Evolutionary conservation across 768 basidiomycete species (phyloP), one percentile per base, ranked within the genome.

Genomic region (Wakefieldia striispora): DNA sequence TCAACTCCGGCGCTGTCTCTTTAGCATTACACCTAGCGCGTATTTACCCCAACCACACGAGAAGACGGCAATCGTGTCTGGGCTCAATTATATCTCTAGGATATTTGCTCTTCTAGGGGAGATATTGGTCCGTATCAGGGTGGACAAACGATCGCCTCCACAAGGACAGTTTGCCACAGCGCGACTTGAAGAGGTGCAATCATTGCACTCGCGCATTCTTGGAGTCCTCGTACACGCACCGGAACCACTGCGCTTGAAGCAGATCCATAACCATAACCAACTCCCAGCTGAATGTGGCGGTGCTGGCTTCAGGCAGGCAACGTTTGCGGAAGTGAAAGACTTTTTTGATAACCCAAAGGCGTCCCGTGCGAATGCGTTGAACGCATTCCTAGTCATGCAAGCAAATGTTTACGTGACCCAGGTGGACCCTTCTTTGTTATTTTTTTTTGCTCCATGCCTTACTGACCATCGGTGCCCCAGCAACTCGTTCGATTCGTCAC

Each of bases 401-500:
- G 88, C 88, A 31, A 95, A 95, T 62, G 74, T 95, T 36, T 95
- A 87, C 59, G 92, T 95, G 58, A 95, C 92, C 11, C 92, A 94
- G 80, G 91, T 87, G 54, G 29, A 51, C 77, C 47, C 3, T 35
- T 26, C 10, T 24, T 24, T 10, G 13, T n/a, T 26, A 17, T 31
- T 11, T 20, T 8, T 20, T 8, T 33, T 17, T 42, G 11, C 7
- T 33, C 2, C 19, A 11, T 24, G n/a, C 26, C 16, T 41, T 23
- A 2, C 36, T 54, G 16, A 52, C 16, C 17, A 19, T 20, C 27
- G 13, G 3, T 41, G 12, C n/a, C 7, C 23, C 56, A 95, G 91
- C 92, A 95, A 91, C 80, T 93, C 42, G 91, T 91, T 49, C 88
- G 93, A 48, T 93, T 91, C 58, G 90, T 95, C 54, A 88, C 91